phyloP scores from a whole-genome alignment of 768 basidiomycete species.

The Leucocoprinus sp. region DNA sequence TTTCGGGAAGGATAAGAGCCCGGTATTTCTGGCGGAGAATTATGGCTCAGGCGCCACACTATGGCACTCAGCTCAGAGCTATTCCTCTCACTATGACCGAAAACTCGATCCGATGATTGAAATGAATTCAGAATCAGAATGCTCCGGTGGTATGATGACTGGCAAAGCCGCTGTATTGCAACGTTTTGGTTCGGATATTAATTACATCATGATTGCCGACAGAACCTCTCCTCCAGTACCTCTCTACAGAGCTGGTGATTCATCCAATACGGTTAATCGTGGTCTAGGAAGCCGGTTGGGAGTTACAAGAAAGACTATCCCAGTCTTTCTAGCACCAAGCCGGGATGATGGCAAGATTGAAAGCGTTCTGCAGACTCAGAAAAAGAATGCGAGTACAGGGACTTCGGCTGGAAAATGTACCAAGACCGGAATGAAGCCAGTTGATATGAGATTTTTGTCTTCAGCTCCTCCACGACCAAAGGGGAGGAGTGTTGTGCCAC shows the following conservation, averaged over 20 bases:
- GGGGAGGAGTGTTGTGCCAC: background rate
- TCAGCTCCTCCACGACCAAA: background rate
- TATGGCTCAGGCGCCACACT: constrained; percentile 1
- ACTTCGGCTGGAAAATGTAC: background rate
- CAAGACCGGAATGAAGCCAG: background rate
- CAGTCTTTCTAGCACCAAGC: too few species aligned
- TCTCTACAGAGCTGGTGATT: background rate
- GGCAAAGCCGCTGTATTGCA: background rate
- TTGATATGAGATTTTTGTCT: background rate
- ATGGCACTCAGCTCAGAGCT: background rate
- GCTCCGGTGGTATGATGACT: background rate
- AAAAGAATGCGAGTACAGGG: background rate
- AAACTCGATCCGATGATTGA: background rate
- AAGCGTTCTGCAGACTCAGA: background rate
- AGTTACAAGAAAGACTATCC: background rate
- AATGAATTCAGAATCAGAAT: background rate
- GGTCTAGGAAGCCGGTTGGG: background rate
- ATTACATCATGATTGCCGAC: background rate
- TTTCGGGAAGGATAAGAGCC: background rate
- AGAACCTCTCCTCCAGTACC: background rate
- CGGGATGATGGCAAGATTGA: background rate
- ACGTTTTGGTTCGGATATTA: background rate
- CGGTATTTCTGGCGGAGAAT: background rate
- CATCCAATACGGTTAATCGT: background rate
- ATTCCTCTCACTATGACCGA: background rate